A percentile compares a stretch with the other conserved stretches of the same genome.
Conservation (phyloP, 495 filamentous ascomycete species). For the Hypoxylon rickii region DNA sequence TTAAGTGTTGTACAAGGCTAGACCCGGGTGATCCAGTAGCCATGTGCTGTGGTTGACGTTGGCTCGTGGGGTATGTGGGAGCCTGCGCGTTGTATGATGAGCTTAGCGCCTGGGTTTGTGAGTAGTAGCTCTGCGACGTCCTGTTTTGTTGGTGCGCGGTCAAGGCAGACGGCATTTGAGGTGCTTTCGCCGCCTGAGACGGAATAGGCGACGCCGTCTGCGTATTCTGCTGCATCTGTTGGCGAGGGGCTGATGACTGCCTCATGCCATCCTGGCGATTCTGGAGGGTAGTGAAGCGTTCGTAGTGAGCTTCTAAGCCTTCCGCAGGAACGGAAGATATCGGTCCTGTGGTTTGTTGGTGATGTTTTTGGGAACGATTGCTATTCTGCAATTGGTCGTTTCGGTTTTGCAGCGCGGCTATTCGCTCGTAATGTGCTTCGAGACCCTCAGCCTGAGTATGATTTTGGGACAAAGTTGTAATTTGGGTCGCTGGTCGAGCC, state of each 20-base stretch:
- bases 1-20: conserved; percentile 41
- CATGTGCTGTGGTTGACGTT: conserved; percentile 51
- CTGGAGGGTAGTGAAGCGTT: conserved; percentile 44
- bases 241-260: conserved; percentile 23
- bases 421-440: conserved; percentile 36
- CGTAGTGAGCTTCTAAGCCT: conserved; percentile 49
- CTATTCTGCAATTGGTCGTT: conserved; percentile 30
- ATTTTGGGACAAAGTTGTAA: conserved; percentile 19
- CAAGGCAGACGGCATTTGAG: conserved; percentile 38
- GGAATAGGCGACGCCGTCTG: conserved; percentile 36
- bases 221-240: conserved; percentile 38
- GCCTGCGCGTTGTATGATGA: conserved; percentile 37
- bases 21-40: conserved; percentile 41
- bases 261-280: conserved; percentile 28
- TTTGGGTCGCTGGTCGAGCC: conserved; percentile 18
- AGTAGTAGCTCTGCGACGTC: conserved; percentile 34
- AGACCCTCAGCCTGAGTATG: conserved; percentile 34
- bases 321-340: conserved; percentile 34
- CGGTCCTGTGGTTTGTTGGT: conserved; percentile 5
- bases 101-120: conserved; percentile 29
- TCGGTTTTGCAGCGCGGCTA: conserved; percentile 33
- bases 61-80: conserved; percentile 42
- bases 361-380: conserved; percentile 36
- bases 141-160: conserved; percentile 35
- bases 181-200: conserved; percentile 35